Conservation (phyloP, 83 land plant genomes). For the Isoetes engelmannii region DNA sequence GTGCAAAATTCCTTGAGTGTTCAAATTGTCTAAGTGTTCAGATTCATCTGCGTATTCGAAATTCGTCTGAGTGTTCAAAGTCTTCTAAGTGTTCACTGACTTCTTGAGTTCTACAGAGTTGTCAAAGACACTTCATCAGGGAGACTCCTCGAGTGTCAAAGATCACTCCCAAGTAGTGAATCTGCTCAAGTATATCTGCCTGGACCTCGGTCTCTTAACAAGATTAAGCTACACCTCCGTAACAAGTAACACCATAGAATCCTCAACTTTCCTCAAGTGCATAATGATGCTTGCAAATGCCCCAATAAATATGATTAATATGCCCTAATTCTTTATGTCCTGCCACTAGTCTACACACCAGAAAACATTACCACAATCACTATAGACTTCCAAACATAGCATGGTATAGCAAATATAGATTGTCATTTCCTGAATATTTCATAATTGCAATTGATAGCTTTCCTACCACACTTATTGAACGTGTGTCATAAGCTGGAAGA, state of each 20-base stretch:
- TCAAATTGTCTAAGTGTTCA: too few relatives aligned
- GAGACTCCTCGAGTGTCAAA: too few relatives aligned
- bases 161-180: too few relatives aligned
- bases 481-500: constrained; percentile 36
- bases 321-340: constrained; percentile 37
- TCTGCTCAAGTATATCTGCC: too few relatives aligned
- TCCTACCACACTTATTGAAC: constrained; percentile 37
- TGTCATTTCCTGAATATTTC: constrained; percentile 41
- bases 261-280: constrained; percentile 32
- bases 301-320: constrained; percentile 39
- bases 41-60: too few relatives aligned
- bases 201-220: too few relatives aligned
- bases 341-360: constrained; percentile 18
- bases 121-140: too few relatives aligned
- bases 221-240: constrained; percentile 42
- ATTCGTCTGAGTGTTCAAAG: too few relatives aligned
- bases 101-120: too few relatives aligned
- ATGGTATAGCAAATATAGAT: constrained; percentile 2
- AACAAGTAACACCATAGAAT: constrained; percentile 36
- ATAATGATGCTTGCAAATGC: constrained; percentile 43
- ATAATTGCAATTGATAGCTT: constrained; percentile 35
- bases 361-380: background rate
- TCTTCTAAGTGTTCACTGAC: too few relatives aligned
- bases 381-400: background rate
- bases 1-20: too few relatives aligned